Conservation (phyloP, 2,329 filamentous ascomycete genomes). For the Dothidotthia symphoricarpi region DNA sequence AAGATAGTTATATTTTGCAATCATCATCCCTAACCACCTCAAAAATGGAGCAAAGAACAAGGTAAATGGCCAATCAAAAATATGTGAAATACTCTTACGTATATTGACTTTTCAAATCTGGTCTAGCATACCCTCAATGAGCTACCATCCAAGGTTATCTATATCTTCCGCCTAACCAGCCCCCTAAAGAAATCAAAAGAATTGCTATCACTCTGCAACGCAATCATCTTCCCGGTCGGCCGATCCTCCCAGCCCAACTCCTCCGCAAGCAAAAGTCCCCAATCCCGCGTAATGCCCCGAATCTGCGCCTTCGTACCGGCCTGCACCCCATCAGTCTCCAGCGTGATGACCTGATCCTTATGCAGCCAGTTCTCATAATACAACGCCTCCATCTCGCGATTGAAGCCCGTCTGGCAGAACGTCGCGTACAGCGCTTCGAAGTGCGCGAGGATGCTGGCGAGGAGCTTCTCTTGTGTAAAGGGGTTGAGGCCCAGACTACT, state of each 20-base stretch:
- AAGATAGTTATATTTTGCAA: too few relatives aligned
- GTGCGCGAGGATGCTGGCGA: slow-evolving; percentile 74
- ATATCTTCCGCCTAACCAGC: slow-evolving; percentile 76
- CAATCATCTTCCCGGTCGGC: slow-evolving; percentile 73
- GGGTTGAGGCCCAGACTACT: slow-evolving; percentile 45
- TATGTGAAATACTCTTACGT: too few relatives aligned
- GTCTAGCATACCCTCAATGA: too few relatives aligned
- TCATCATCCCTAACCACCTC: too few relatives aligned
- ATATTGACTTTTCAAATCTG: too few relatives aligned
- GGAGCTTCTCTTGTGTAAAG: slow-evolving; percentile 73
- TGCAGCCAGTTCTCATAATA: slow-evolving; percentile 77
- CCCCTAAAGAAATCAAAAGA: slow-evolving; percentile 98
- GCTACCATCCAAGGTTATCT: not conserved
- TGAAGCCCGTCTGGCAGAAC: slow-evolving; percentile 76
- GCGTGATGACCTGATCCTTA: slow-evolving; percentile 60
- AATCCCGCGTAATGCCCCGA: slow-evolving; percentile 86
- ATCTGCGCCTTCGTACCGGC: slow-evolving; percentile 68
- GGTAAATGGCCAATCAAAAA: too few relatives aligned
- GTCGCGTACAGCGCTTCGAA: slow-evolving; percentile 75
- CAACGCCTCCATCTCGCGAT: slow-evolving; percentile 64
- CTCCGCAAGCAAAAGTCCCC: slow-evolving; percentile 81
- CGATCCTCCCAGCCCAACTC: slow-evolving; percentile 73
- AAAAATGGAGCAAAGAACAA: too few relatives aligned
- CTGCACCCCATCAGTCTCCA: slow-evolving; percentile 68
- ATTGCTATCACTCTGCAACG: slow-evolving; percentile 93